Base-by-base conservation (phyloP, 78 protist species). In the Dictyostelium citrinum region DNA sequence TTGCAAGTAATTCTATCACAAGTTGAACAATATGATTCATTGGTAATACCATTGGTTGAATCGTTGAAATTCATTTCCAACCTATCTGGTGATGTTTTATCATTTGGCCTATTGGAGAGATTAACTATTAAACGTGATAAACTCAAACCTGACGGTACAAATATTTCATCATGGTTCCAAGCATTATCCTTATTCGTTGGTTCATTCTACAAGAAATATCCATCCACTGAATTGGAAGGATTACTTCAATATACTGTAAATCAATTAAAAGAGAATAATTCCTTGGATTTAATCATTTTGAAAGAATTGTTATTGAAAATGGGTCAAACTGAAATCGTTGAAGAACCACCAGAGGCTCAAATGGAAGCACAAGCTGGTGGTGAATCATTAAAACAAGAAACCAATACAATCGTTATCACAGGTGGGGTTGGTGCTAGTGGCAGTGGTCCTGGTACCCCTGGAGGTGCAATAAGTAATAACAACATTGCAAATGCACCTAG, bases 361-460 rank as follows among this genome's bases (percentile, higher is more conserved):
- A 31, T 77, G 61, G 92, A 83, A 31, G 95, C 96, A 39, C 94
- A 85, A 29, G 97, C 95, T 10, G 97, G 97, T 64, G 97, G 97
- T 58, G 96, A 95, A 41, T 60, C 84, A 9, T 83, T 95, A 9
- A 83, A 71, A 31, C 24, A 75, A 7, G 96, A 85, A 74, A 55
- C 81, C 0, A 70, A 29, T 17, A 70, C 77, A 3, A 29, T 41
- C n/a, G 33, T 29, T 12, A 22, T 37, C 0, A n/a, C 39, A 5
- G 51, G 2, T 5, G 27, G 24, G n/a, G 72, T 33, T 64, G 72
- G 72, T 27, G 33, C 9, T 24, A 20, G 12, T 17, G 41, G 35
- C 7, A n/a, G 31, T 31, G 33, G 33, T 16, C 5, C 8, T 61
- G 70, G 70, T n/a, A 10, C 33, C 24, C 16, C 33, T 10, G 85